phyloP scores from a whole-genome alignment of 192 early-diverging fungal genomes.

The Helicostylum pulchrum region DNA sequence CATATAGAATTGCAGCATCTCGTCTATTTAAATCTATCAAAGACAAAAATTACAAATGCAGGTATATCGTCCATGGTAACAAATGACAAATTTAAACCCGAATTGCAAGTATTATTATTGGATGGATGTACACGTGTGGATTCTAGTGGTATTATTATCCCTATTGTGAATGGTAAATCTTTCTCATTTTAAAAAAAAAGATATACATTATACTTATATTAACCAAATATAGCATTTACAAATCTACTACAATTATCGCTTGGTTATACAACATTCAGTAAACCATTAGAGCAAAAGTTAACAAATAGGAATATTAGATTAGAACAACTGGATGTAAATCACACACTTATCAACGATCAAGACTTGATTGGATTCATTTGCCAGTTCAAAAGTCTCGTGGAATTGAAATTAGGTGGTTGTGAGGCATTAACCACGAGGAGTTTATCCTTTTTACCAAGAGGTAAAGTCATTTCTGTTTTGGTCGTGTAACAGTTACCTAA shows the following conservation, averaged over 20 bases:
- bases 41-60: constrained; percentile 52
- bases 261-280: constrained; percentile 10
- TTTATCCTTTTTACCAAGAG: background rate
- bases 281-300: constrained; percentile 24
- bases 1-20: constrained; percentile 26
- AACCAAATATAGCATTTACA: constrained; percentile 12
- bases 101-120: constrained; percentile 36
- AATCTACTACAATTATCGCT: constrained; percentile 20
- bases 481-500: background rate
- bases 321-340: constrained; percentile 5
- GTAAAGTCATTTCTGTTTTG: background rate
- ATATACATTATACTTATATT: background rate
- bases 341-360: constrained; percentile 2
- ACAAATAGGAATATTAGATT: background rate
- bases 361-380: background rate
- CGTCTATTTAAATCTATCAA: constrained; percentile 37
- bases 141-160: constrained; percentile 20
- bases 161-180: constrained; percentile 31
- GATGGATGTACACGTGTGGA: constrained; percentile 36
- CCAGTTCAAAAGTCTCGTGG: background rate
- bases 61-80: constrained; percentile 38
- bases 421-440: background rate
- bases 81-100: constrained; percentile 22
- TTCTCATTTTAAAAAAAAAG: background rate
- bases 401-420: constrained; percentile 7